Evolutionary conservation across 2,329 filamentous ascomycete species (phyloP).

Genomic region (Ramichloridium luteum): DNA sequence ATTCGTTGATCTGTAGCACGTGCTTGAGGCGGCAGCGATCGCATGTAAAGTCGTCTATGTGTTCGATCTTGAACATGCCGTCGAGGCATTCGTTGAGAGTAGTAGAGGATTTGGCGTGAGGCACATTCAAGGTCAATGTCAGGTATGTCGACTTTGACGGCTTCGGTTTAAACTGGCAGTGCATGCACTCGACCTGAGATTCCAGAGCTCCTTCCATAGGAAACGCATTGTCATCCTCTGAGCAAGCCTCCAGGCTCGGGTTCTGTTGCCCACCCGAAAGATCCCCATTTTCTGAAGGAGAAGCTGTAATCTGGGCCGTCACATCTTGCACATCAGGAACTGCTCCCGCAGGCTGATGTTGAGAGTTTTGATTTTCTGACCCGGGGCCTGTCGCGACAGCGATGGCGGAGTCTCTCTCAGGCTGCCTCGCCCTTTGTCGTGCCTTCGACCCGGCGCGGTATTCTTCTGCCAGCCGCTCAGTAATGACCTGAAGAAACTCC

Average conservation of each 20-base stretch:
- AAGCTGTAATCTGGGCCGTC: background rate
- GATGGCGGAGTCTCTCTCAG: background rate
- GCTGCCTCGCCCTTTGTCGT: slow-evolving; percentile 42
- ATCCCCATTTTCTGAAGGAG: background rate
- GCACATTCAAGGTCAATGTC: slow-evolving; percentile 82
- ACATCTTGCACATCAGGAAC: background rate
- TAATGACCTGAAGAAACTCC: slow-evolving; percentile 88
- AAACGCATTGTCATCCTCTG: slow-evolving; percentile 56
- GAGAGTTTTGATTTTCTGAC: no score
- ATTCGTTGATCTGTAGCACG: slow-evolving; percentile 52
- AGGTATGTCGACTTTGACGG: slow-evolving; percentile 77
- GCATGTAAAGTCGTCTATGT: slow-evolving; percentile 94
- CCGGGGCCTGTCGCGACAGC: slow-evolving; percentile 3
- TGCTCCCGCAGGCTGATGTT: no score
- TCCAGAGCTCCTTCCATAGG: slow-evolving; percentile 86
- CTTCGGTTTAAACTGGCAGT: slow-evolving; percentile 79
- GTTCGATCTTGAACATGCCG: slow-evolving; percentile 83
- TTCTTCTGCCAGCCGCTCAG: slow-evolving; percentile 84
- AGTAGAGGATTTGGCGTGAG: slow-evolving; percentile 58
- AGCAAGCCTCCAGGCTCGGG: no score
- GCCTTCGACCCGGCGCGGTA: slow-evolving; percentile 76
- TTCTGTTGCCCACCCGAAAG: no score
- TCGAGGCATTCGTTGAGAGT: slow-evolving; percentile 84
- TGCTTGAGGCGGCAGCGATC: slow-evolving; percentile 83
- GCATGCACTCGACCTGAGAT: slow-evolving; percentile 88